Conservation (phyloP, 2,329 filamentous ascomycete species). For the Aspergillus tanneri region DNA sequence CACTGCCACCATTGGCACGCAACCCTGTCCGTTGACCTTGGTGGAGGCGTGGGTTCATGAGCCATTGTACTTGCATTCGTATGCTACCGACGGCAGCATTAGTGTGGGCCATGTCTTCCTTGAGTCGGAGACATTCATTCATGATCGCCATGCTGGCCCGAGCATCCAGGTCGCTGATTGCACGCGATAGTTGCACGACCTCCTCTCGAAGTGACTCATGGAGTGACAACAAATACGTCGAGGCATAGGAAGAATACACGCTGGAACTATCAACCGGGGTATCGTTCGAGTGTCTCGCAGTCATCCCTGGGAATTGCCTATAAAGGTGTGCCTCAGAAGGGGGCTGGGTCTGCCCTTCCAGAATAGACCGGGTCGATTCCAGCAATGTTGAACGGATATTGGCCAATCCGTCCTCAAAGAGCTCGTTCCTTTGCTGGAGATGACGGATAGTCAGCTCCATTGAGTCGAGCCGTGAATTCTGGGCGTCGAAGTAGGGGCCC, state of each 20-base stretch:
- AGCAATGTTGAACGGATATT: slow-evolving; percentile 41
- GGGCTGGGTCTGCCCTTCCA: no score
- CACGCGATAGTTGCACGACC: slow-evolving; percentile 54
- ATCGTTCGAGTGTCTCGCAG: no score
- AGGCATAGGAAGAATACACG: slow-evolving; percentile 38
- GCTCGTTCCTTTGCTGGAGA: slow-evolving; percentile 48
- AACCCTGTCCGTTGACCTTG: slow-evolving; percentile 32
- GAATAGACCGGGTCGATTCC: slow-evolving; percentile 29
- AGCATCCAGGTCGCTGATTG: slow-evolving; percentile 59
- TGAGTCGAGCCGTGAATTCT: slow-evolving; percentile 44
- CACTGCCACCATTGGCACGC: slow-evolving; percentile 19
- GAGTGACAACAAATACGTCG: slow-evolving; percentile 60
- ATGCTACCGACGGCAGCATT: slow-evolving; percentile 60
- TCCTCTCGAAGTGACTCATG: slow-evolving; percentile 63
- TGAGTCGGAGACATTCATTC: slow-evolving; percentile 61
- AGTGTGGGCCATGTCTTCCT: slow-evolving; percentile 62
- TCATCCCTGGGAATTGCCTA: no score
- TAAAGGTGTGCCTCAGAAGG: no score
- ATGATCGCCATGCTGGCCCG: slow-evolving; percentile 62
- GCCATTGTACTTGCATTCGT: slow-evolving; percentile 62
- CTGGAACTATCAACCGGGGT: slow-evolving; percentile 23
- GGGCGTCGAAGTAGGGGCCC: slow-evolving; percentile 45
- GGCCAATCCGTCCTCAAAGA: slow-evolving; percentile 47
- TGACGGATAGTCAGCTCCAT: slow-evolving; percentile 47
- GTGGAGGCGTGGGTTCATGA: slow-evolving; percentile 58